Percentiles rank a stretch among this genome's conserved stretches.
These are phyloP conservation scores for Candida nitratophila DNA, from an alignment of 805 yeast genomes.

Conservation along the genomic window DNA sequence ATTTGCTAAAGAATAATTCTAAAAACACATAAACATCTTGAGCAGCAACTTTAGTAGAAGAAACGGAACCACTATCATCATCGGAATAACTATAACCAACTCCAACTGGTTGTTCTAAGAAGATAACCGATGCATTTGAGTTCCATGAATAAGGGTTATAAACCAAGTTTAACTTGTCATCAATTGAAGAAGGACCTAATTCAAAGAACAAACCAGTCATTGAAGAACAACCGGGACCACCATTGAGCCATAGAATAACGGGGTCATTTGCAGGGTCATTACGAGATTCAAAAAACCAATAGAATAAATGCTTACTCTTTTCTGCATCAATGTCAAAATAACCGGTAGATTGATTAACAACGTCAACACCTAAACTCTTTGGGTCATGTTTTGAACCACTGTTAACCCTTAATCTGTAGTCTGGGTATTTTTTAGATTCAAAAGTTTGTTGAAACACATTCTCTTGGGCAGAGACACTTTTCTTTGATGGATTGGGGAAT, in stretches of 20 bases:
- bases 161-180: constrained; percentile 52
- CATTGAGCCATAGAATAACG: constrained; percentile 81
- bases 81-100: constrained; percentile 63
- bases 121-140: constrained; percentile 74
- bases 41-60: constrained; percentile 76
- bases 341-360: constrained; percentile 78
- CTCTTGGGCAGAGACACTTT: background rate
- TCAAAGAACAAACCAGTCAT: constrained; percentile 83
- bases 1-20: constrained; percentile 71
- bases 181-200: constrained; percentile 73
- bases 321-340: constrained; percentile 69
- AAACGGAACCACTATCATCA: constrained; percentile 35
- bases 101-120: constrained; percentile 83
- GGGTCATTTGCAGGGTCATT: constrained; percentile 86
- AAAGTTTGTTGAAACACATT: constrained; percentile 9
- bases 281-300: constrained; percentile 80
- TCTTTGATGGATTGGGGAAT: background rate
- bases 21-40: constrained; percentile 75
- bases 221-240: constrained; percentile 94
- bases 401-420: constrained; percentile 19
- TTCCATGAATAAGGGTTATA: constrained; percentile 81
- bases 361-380: constrained; percentile 65
- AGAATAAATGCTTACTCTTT: constrained; percentile 82
- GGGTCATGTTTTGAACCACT: constrained; percentile 34
- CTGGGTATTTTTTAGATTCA: constrained; percentile 7